Base-by-base conservation (phyloP, 179 eudicot genomes). In the Beta corolliflora region DNA sequence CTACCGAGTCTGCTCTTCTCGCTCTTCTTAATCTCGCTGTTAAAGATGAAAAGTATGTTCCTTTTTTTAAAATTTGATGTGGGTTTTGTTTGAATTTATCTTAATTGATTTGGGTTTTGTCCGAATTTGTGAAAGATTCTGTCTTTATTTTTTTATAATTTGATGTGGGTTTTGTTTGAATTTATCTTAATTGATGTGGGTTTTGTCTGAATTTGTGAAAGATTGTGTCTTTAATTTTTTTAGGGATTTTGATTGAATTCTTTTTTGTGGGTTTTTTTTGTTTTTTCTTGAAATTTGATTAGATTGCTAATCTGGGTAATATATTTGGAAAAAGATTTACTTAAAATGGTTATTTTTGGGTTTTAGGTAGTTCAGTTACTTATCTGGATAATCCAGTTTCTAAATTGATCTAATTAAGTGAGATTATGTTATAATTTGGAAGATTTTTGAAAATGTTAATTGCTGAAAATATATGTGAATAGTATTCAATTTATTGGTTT, bases 1-100 rank as follows among this genome's bases (percentile, higher is more conserved):
- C 90, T 45, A 84, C 90, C 29, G 92, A 93, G 82, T 88, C 95
- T n/a, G 99, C 98, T 19, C 91, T 94, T 4, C 92, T 93, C n/a
- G 98, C 99, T 5, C 90, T 97, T 53, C 97, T 97, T 78, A 97
- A 97, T 75, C 97, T 97, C 69, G 98, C 98, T 71, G 99, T 97
- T 73, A 93, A 97, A 82, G 97, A 97, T 76, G 98, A 97, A 87
- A 85, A 83, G 99, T 97, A 75, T 77, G 86, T 83, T 60, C n/a
- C 14, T 72, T 78, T 82, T 71, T 31, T 74, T 72, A 14, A 0
- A 7, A 53, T 60, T 59, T 78, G 48, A 61, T 71, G 70, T 29
- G 60, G 48, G 68, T 72, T 72, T 77, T 61, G 44, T 77, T 75
- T 25, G 45, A 71, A 53, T 86, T 19, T 18, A 4, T 7, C 50